These are phyloP conservation scores for Clarireedia hainanense DNA, from an alignment of 2,329 filamentous ascomycete species.

Conservation along the genomic window DNA sequence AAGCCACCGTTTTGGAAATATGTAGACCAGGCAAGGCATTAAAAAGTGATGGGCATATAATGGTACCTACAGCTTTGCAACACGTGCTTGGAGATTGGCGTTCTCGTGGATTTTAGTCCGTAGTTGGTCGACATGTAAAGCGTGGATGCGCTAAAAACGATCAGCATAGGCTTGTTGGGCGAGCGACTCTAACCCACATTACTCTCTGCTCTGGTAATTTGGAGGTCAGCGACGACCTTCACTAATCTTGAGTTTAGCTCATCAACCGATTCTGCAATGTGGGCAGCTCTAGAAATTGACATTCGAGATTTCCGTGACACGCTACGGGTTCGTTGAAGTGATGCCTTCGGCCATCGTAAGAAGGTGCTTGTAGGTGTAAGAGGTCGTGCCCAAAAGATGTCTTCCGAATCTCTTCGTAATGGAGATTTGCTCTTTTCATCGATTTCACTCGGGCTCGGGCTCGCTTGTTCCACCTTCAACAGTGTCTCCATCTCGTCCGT, in stretches of 20 bases:
- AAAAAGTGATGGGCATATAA: slow-evolving; percentile 17
- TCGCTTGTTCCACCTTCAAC: slow-evolving; percentile 13
- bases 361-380: slow-evolving; percentile 19
- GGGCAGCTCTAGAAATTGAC: slow-evolving; percentile 29
- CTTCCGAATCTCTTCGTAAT: slow-evolving; percentile 12
- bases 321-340: background rate
- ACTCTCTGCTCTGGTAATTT: slow-evolving; percentile 50
- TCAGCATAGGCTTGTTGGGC: slow-evolving; percentile 5
- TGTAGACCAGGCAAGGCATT: background rate
- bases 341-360: slow-evolving; percentile 3
- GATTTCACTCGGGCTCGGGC: background rate
- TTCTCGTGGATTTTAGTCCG: slow-evolving; percentile 51
- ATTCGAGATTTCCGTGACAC: background rate
- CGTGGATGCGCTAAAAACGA: slow-evolving; percentile 48
- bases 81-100: slow-evolving; percentile 49
- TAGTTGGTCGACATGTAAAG: slow-evolving; percentile 48
- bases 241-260: slow-evolving; percentile 44
- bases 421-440: background rate
- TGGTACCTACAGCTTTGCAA: slow-evolving; percentile 45
- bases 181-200: slow-evolving; percentile 36
- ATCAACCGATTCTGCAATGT: slow-evolving; percentile 34
- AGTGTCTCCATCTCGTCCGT: slow-evolving; percentile 33
- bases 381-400: slow-evolving; percentile 22
- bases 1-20: background rate
- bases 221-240: slow-evolving; percentile 42